These are phyloP conservation scores for Malassezia cuniculi DNA, from an alignment of 1,284 basidiomycete genomes.

Conservation along the genomic window DNA sequence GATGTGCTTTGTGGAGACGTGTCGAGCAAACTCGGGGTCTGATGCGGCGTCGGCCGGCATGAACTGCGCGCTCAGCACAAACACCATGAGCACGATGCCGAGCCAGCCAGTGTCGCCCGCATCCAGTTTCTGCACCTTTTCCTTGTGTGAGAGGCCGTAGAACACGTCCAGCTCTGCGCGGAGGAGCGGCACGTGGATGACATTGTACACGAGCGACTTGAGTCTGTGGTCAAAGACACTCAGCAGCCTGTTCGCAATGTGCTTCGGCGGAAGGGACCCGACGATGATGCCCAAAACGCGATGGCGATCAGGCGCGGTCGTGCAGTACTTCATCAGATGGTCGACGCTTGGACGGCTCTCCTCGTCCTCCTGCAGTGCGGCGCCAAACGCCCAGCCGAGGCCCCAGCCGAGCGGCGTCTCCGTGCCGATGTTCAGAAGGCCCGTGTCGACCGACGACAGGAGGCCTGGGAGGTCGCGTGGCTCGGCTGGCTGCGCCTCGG, in stretches of 20 bases:
- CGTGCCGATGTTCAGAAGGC: conserved; percentile 27
- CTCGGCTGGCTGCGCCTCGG: no score
- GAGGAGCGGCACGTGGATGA: conserved; percentile 28
- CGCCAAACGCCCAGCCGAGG: conserved; percentile 39
- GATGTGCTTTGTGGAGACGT: conserved; percentile 23
- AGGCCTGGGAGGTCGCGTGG: no score
- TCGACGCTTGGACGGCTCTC: conserved; percentile 14
- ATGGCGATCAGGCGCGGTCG: conserved; percentile 35
- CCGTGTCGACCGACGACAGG: conserved; percentile 17
- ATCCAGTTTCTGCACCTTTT: no score
- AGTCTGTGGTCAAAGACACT: conserved; percentile 28
- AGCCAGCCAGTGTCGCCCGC: conserved; percentile 38
- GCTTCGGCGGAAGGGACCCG: conserved; percentile 24
- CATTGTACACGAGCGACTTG: conserved; percentile 23
- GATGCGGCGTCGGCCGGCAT: no score
- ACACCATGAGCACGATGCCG: conserved; percentile 26
- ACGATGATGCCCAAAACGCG: conserved; percentile 34
- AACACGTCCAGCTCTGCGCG: conserved; percentile 30
- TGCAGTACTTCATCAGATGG: conserved; percentile 8
- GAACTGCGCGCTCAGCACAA: conserved; percentile 35
- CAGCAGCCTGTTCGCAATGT: conserved; percentile 28
- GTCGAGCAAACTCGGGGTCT: no score
- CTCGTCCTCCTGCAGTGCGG: conserved; percentile 24
- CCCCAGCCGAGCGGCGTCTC: conserved; percentile 40
- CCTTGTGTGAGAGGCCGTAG: conserved; percentile 28